Base-by-base conservation (phyloP, 225 moss, liverwort and hornwort genomes). In the Takakia lepidozioides region DNA sequence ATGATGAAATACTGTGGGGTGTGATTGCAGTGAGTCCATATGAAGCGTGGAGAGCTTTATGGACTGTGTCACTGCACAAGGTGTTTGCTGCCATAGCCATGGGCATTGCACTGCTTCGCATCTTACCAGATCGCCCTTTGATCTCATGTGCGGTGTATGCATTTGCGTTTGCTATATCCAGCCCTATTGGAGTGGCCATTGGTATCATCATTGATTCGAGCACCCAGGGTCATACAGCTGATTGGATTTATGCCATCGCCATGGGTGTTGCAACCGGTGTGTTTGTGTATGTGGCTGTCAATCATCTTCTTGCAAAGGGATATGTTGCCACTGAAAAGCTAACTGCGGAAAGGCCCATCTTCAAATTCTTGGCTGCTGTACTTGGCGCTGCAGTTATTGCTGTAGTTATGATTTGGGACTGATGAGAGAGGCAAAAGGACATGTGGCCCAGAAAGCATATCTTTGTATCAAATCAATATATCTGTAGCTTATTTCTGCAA, bases 41-140 rank as follows among this genome's bases (percentile, higher is more conserved):
- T 0, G 65, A 87, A 38, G 57, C 91, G 0, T 91, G 91, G 91
- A 85, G 63, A 27, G 62, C 80, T 0, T 45, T 91, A 1, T 91
- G 98, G 91, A 98, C 91, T 0, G 73, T 98, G 6, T 67, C 80
- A 1, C 49, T 98, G 34, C 98, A 91, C 59, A 98, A 98, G 71
- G 51, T 98, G 21, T 98, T 98, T 34, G 85, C 87, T 0, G 98
- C 91, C 10, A 74, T 98, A 14, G 78, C 87, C 0, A 91, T 98
- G 98, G 98, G 91, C 3, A 85, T 98, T 2, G 91, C 91, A 5
- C 83, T 98, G 5, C 81, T 98, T 15, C 85, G 91, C 14, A 91
- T 91, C 52, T 7, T 98, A 29, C 98, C 98, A 4, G 61, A 91
- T 49, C 63, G 91, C 28, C 85, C 91, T 0, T 52, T 98, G 3